Evolutionary conservation across 2,329 filamentous ascomycete genomes (phyloP).

Genomic region (Venturia pyrina): DNA sequence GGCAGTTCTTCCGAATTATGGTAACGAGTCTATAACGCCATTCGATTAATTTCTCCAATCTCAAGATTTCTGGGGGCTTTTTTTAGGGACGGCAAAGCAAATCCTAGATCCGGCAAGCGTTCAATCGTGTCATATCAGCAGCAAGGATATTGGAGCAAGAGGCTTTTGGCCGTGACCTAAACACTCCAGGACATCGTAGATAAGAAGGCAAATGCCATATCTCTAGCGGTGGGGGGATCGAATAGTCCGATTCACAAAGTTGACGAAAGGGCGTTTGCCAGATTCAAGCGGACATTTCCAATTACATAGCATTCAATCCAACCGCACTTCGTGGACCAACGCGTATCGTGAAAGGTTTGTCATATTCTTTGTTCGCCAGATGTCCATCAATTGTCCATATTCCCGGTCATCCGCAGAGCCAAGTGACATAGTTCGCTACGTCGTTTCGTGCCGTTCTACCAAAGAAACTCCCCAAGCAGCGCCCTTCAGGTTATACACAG

Average conservation of each 20-base stretch:
- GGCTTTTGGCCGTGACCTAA: background rate
- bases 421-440: background rate
- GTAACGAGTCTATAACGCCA: no score
- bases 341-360: background rate
- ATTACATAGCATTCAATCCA: background rate
- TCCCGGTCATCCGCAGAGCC: background rate
- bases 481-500: background rate
- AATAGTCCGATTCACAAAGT: background rate
- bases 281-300: background rate
- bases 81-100: background rate
- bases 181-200: background rate
- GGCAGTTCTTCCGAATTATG: background rate
- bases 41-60: no score
- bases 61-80: background rate
- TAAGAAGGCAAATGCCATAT: background rate
- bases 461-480: background rate
- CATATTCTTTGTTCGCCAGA: no score
- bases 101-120: background rate
- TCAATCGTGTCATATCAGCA: background rate
- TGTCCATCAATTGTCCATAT: background rate
- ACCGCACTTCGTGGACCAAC: background rate
- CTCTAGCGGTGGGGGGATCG: background rate
- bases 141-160: background rate
- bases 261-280: background rate
- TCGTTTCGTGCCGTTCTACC: background rate